Percentiles rank a stretch among this genome's conserved stretches.
These are phyloP conservation scores for Colletotrichum acutatum DNA, from an alignment of 2,329 filamentous ascomycete species.

Conservation along the genomic window DNA sequence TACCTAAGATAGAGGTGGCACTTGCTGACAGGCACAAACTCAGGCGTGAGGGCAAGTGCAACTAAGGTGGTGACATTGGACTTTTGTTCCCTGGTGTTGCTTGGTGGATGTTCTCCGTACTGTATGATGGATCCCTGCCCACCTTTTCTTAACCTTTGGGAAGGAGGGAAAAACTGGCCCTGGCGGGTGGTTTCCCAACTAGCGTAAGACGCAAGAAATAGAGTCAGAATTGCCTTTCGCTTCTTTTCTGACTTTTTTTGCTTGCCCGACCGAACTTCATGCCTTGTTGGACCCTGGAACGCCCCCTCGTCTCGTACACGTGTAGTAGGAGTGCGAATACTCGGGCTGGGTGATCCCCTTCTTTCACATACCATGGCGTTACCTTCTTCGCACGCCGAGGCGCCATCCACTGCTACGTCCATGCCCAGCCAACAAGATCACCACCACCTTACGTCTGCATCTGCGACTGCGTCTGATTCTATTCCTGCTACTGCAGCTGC, in stretches of 20 bases:
- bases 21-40: not conserved
- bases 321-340: not conserved
- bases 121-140: not conserved
- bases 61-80: not conserved
- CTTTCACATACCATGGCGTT: constrained; percentile 13
- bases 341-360: not conserved
- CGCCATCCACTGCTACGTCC: constrained; percentile 5
- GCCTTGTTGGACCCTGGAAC: constrained; percentile 14
- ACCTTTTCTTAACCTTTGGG: not conserved
- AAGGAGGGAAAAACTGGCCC: not conserved
- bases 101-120: too few relatives aligned
- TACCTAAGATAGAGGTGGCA: not conserved
- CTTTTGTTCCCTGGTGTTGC: too few relatives aligned
- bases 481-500: not conserved
- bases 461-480: not conserved
- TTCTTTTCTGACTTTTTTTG: not conserved
- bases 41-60: not conserved
- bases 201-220: constrained; percentile 3
- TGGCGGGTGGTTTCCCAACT: constrained; percentile 6
- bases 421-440: constrained; percentile 20
- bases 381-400: constrained; percentile 6
- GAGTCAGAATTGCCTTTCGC: constrained; percentile 20
- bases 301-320: not conserved
- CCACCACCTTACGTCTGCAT: not conserved
- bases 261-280: not conserved